Evolutionary conservation across 2,329 filamentous ascomycete species (phyloP).

Genomic region (Penicillium italicum): DNA sequence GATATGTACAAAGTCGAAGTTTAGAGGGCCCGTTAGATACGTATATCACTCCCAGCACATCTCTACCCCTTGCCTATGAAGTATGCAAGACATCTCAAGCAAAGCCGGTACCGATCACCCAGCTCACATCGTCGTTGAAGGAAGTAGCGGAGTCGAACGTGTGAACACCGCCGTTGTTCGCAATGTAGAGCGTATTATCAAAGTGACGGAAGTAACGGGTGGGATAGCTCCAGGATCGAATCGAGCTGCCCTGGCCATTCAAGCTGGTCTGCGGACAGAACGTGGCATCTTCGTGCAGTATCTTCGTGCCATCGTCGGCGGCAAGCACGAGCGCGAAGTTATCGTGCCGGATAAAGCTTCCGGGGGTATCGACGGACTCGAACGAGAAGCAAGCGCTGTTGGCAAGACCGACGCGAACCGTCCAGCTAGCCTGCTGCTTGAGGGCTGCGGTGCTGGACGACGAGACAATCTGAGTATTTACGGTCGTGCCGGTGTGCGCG

Average conservation of each 20-base stretch:
- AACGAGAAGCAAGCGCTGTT: conserved; percentile 60
- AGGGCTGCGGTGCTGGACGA: conserved; percentile 50
- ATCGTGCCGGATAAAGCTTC: conserved; percentile 57
- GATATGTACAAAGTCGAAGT: too few relatives aligned
- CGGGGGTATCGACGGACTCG: conserved; percentile 56
- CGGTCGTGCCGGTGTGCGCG: conserved; percentile 49
- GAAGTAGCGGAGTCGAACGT: conserved; percentile 48
- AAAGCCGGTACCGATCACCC: conserved; percentile 45
- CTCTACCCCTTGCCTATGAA: background rate
- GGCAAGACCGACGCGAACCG: conserved; percentile 53
- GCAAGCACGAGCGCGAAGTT: conserved; percentile 51
- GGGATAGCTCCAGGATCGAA: conserved; percentile 59
- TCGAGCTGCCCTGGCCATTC: conserved; percentile 50
- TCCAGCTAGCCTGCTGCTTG: conserved; percentile 54
- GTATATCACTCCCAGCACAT: background rate
- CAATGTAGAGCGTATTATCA: conserved; percentile 45
- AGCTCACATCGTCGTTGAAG: conserved; percentile 57
- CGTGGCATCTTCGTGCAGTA: conserved; percentile 59
- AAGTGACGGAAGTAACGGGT: conserved; percentile 59
- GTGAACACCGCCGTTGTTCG: conserved; percentile 56
- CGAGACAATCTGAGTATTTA: conserved; percentile 55
- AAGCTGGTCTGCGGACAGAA: conserved; percentile 57
- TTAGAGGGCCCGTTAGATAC: too few relatives aligned
- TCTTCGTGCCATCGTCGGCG: conserved; percentile 54
- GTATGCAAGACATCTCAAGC: conserved; percentile 29